Conservation (phyloP, 2,329 filamentous ascomycete genomes). For the Juglanconis oblonga region DNA sequence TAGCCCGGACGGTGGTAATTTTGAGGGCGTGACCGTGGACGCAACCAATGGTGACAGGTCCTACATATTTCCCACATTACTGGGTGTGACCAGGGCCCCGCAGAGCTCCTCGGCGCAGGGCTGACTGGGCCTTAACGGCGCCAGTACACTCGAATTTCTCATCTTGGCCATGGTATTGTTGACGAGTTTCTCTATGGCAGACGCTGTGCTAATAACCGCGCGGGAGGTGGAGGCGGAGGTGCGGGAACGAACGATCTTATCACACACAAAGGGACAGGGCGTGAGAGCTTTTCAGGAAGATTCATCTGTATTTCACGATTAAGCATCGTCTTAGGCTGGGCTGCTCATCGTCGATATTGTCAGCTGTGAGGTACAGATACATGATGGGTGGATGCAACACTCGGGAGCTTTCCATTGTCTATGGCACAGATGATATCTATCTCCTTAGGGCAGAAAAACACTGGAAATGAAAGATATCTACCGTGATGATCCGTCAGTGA, state of each 20-base stretch:
- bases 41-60: neutral
- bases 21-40: neutral
- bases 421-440: neutral
- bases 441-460: neutral
- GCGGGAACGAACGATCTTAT: neutral
- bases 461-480: constrained; percentile 4
- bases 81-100: neutral
- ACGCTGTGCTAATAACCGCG: neutral
- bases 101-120: neutral
- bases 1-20: neutral
- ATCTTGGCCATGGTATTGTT: neutral
- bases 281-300: constrained; percentile 8
- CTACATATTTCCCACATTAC: neutral
- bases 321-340: constrained; percentile 13
- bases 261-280: neutral
- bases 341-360: constrained; percentile 11
- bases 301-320: constrained; percentile 16
- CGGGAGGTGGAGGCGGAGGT: neutral
- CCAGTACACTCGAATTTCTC: neutral
- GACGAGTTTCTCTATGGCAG: neutral
- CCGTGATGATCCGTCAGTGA: neutral
- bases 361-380: constrained; percentile 8
- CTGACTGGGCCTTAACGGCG: neutral
- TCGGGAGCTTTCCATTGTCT: neutral
- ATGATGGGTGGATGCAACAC: neutral